Conservation (phyloP, 2,329 filamentous ascomycete species). For the Tympanopsis confertula region DNA sequence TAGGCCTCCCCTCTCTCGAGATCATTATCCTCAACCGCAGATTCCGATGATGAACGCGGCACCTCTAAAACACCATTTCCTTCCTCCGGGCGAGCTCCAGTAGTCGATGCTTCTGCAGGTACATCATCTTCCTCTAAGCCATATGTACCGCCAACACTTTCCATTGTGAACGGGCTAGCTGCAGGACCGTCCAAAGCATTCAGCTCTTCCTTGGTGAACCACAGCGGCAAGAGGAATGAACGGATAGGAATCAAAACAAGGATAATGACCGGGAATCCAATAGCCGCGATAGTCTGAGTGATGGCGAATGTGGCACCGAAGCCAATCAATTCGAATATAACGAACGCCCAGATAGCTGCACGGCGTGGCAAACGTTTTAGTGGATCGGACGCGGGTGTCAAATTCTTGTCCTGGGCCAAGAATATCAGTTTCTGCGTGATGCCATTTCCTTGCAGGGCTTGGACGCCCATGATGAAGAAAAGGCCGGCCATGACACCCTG, state of each 20-base stretch:
- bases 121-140: not conserved
- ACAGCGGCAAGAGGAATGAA: conserved; percentile 33
- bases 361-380: conserved; percentile 25
- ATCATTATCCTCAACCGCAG: not conserved
- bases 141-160: not conserved
- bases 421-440: conserved; percentile 38
- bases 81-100: too few species aligned
- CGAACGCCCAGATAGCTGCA: conserved; percentile 33
- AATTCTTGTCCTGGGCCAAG: conserved; percentile 29
- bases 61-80: too few species aligned
- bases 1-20: conserved; percentile 1
- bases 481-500: conserved; percentile 40
- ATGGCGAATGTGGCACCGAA: conserved; percentile 43
- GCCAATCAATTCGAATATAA: conserved; percentile 34
- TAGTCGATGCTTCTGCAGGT: too few species aligned
- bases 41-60: not conserved
- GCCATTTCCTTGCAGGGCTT: conserved; percentile 30
- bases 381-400: conserved; percentile 33
- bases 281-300: conserved; percentile 46
- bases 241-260: conserved; percentile 40
- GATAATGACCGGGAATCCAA: conserved; percentile 46
- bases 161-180: conserved; percentile 15
- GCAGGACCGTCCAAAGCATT: conserved; percentile 38
- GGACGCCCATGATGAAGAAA: conserved; percentile 45
- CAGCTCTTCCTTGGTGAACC: conserved; percentile 35